phyloP scores from a whole-genome alignment of 441 rosid species.

The Corymbia calophylla region DNA sequence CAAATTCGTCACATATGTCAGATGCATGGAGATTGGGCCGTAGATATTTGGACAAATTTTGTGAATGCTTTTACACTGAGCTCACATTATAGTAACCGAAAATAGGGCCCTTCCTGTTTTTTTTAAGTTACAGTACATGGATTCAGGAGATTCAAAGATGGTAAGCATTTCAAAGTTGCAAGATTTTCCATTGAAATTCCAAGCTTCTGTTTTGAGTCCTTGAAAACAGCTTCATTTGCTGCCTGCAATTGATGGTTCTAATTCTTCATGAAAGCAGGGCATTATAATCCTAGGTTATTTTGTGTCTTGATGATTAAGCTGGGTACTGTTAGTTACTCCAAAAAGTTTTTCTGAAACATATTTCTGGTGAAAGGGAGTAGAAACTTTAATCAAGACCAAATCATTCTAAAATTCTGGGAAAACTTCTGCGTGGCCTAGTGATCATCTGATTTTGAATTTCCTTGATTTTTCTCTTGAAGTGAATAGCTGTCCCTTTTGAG shows the following conservation, averaged over 20 bases:
- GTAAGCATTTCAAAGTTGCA: neutral
- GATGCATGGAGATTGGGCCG: neutral
- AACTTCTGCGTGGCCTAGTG: neutral
- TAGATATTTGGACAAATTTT: neutral
- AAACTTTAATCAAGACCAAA: neutral
- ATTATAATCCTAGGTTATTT: neutral
- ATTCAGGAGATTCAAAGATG: neutral
- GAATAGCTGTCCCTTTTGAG: neutral
- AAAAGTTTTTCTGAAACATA: neutral
- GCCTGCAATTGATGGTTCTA: neutral
- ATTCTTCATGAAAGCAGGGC: neutral
- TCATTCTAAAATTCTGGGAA: neutral
- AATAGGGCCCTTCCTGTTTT: neutral
- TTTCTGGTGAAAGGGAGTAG: neutral
- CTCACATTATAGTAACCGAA: neutral
- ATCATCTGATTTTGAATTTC: neutral
- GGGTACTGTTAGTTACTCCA: neutral
- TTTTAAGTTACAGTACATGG: neutral
- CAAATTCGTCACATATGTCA: neutral
- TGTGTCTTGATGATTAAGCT: neutral
- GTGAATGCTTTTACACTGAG: neutral
- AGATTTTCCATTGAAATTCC: neutral
- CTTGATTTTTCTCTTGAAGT: neutral
- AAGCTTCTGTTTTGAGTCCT: neutral
- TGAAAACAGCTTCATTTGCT: neutral